A percentile compares a stretch with the other conserved stretches of the same genome.
These are phyloP conservation scores for Populus tremula DNA, from an alignment of 345 rosid genomes.

Conservation along the genomic window DNA sequence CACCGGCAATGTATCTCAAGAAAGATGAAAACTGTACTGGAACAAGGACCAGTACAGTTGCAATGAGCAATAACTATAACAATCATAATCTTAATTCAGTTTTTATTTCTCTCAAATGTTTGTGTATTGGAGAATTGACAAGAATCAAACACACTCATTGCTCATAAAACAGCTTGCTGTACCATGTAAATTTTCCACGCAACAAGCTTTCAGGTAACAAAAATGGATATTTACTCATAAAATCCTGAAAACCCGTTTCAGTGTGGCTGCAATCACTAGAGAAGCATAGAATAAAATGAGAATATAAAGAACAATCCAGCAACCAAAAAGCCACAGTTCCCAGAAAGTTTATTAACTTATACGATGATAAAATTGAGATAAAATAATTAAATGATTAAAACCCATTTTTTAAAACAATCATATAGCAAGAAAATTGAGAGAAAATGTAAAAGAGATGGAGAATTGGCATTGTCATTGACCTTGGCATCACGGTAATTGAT, in stretches of 20 bases:
- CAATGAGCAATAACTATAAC: background rate
- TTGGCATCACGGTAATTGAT: constrained; percentile 86
- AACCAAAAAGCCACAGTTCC: background rate
- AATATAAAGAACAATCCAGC: background rate
- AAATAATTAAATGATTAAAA: too few species aligned
- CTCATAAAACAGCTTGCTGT: background rate
- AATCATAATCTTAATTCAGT: too few species aligned
- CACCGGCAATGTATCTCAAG: background rate
- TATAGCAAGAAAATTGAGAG: background rate
- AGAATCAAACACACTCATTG: background rate
- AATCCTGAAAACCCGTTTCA: background rate
- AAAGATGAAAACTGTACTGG: background rate
- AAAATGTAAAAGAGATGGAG: background rate
- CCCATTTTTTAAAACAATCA: too few species aligned
- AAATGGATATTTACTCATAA: too few species aligned
- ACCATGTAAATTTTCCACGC: background rate
- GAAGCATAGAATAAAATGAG: background rate
- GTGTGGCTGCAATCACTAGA: background rate
- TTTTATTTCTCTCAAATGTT: too few species aligned
- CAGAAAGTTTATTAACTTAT: background rate
- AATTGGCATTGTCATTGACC: constrained; percentile 27
- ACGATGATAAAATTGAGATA: too few species aligned
- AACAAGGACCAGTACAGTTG: background rate
- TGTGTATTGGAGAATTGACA: background rate
- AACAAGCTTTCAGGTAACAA: background rate